Base-by-base conservation (phyloP, 2,329 filamentous ascomycete genomes). In the Tolypocladium nubicola region DNA sequence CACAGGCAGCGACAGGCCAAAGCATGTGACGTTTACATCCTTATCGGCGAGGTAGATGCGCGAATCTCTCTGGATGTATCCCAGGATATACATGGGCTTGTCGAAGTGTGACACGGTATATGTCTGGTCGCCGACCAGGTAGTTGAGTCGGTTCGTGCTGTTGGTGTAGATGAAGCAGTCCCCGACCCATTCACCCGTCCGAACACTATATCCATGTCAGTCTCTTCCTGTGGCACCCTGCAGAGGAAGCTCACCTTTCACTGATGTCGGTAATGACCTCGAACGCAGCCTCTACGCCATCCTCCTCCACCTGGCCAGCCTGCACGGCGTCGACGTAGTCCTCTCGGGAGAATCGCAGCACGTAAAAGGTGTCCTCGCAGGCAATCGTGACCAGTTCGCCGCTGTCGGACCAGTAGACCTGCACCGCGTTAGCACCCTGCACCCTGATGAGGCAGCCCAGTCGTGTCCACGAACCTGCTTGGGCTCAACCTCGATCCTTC, bases 151-250 rank as follows among this genome's bases (percentile, higher is more conserved):
- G 79, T 97, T 97, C 11, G 92, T 96, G 71, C 83, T 89, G 79
- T 96, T 97, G 57, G 94, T 97, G 81, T 97, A 99, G 71, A 97
- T 92, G 80, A 99, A 96, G 77, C 93, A 96, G 76, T 99, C 94
- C 61, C 94, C 94, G 58, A 99, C 89, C 94, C 94, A 99, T 76
- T 96, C 89, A 65, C 93, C 94, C 23, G 93, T 97, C 62, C 90
- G 88, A 55, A 97, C 91, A 62, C 87, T 90, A 60, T 56, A 52
- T 59, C 58, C 65, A 26, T 66, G 65, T 67, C 65, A 71, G 59
- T 26, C 53, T 57, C 19, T 26, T 37, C 38, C 10, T n/a, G 4
- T 6, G 0, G 26, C 6, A 30, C 26, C 26, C 26, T 21, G 19
- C 30, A 37, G 11, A 30, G 10, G 21, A 9, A 19, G 65, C 78